Conservation (phyloP, 768 basidiomycete genomes). For the Plicaturopsis crispa region DNA sequence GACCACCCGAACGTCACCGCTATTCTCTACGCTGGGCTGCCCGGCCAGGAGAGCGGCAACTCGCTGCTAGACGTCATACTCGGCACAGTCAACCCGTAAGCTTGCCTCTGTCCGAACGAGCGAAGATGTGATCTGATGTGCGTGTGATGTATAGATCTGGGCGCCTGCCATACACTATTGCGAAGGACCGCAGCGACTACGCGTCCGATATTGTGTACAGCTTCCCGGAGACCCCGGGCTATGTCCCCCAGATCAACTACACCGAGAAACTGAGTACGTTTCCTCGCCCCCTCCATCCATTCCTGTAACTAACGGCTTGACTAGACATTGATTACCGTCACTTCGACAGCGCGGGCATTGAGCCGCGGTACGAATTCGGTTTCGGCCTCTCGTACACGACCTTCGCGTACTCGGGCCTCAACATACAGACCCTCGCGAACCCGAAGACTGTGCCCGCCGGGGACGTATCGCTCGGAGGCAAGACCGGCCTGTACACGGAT, state of each 20-base stretch:
- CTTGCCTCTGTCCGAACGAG: too few relatives aligned
- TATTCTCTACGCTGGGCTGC: slow-evolving; percentile 46
- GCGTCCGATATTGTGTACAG: slow-evolving; percentile 13
- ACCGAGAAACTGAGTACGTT: slow-evolving; percentile 40
- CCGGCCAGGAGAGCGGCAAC: slow-evolving; percentile 76
- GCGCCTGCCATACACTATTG: slow-evolving; percentile 47
- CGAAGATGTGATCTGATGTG: background rate
- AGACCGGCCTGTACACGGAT: background rate
- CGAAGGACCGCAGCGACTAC: slow-evolving; percentile 43
- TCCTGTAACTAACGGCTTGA: background rate
- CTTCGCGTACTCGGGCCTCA: slow-evolving; percentile 53
- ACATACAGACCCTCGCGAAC: slow-evolving; percentile 14
- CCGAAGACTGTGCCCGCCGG: background rate
- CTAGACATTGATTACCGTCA: slow-evolving; percentile 48
- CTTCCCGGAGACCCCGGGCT: background rate
- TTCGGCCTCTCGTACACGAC: slow-evolving; percentile 71
- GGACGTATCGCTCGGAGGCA: background rate
- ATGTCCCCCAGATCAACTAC: slow-evolving; percentile 46
- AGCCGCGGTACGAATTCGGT: slow-evolving; percentile 58
- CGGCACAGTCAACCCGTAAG: slow-evolving; percentile 69
- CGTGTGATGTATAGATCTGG: slow-evolving; percentile 17
- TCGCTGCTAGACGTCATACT: slow-evolving; percentile 72
- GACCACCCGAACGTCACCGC: slow-evolving; percentile 67
- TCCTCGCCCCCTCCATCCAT: background rate
- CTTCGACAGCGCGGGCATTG: slow-evolving; percentile 46